These are phyloP conservation scores for Periglandula ipomoeae DNA, from an alignment of 2,329 filamentous ascomycete species.

Conservation along the genomic window DNA sequence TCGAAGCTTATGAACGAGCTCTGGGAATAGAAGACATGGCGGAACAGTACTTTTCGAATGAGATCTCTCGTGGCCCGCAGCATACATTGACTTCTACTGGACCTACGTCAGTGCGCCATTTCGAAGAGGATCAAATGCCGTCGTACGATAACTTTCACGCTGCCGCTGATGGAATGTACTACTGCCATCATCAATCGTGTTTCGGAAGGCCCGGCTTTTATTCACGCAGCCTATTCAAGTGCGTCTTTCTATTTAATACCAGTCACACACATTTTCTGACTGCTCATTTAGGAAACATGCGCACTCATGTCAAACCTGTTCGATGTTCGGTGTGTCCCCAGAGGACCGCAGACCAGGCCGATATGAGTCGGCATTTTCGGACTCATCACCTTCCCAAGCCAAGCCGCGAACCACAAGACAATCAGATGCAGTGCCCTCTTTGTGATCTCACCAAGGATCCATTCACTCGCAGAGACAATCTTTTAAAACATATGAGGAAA, in stretches of 20 bases:
- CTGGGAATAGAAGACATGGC: too few relatives aligned
- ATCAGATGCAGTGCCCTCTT: background rate
- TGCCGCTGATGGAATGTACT: constrained; percentile 1
- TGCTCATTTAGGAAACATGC: background rate
- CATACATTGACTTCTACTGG: too few relatives aligned
- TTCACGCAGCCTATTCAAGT: too few relatives aligned
- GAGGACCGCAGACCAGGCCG: background rate
- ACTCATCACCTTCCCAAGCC: too few relatives aligned
- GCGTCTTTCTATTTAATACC: too few relatives aligned
- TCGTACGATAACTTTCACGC: background rate
- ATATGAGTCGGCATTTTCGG: too few relatives aligned
- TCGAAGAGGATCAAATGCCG: constrained; percentile 2
- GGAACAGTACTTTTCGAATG: too few relatives aligned
- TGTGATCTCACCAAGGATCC: background rate
- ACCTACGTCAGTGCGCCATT: too few relatives aligned
- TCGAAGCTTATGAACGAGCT: too few relatives aligned
- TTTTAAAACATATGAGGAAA: background rate
- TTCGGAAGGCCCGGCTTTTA: background rate
- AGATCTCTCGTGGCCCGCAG: too few relatives aligned
- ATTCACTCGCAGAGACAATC: background rate
- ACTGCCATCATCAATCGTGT: background rate
- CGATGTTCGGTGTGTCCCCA: background rate
- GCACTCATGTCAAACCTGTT: constrained; percentile 2
- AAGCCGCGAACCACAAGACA: too few relatives aligned
- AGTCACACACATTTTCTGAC: too few relatives aligned